Evolutionary conservation across 1,284 basidiomycete genomes (phyloP).

Genomic region (Cryptococcus sp.): DNA sequence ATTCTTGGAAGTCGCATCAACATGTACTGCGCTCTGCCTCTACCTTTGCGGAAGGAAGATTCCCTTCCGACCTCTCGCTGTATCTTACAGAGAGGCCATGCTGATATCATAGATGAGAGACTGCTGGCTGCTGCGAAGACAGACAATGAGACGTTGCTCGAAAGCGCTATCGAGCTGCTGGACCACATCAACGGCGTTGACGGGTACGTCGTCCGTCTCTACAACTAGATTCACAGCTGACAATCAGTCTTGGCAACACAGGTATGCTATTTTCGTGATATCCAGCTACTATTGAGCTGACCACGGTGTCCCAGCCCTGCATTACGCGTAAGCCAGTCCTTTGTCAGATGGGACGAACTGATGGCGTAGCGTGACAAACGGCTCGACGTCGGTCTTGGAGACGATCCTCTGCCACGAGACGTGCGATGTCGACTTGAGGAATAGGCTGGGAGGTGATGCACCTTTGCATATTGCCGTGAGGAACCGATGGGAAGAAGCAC

Average conservation of each 20-base stretch:
- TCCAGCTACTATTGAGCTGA: too few relatives aligned
- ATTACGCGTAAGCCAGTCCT: conserved; percentile 62
- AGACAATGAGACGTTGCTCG: conserved; percentile 66
- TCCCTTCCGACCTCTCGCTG: too few relatives aligned
- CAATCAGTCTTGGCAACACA: conserved; percentile 63
- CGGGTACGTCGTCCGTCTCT: conserved; percentile 53
- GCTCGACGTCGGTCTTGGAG: conserved; percentile 62
- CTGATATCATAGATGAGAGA: conserved; percentile 56
- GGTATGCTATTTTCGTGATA: too few relatives aligned
- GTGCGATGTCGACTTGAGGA: conserved; percentile 79
- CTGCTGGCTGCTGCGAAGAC: conserved; percentile 66
- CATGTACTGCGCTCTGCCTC: too few relatives aligned
- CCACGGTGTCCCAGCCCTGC: conserved; percentile 64
- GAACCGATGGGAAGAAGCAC: conserved; percentile 57
- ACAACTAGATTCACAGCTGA: background rate
- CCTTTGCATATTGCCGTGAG: conserved; percentile 74
- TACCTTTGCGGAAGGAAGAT: too few relatives aligned
- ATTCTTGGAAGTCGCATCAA: too few relatives aligned
- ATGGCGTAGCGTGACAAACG: conserved; percentile 42
- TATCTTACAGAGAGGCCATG: too few relatives aligned
- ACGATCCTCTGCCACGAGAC: conserved; percentile 65
- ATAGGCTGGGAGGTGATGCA: conserved; percentile 66
- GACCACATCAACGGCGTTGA: conserved; percentile 70
- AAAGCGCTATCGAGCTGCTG: conserved; percentile 56
- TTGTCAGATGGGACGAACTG: background rate